Percentiles rank a stretch among this genome's conserved stretches.
Conservation (phyloP, 495 filamentous ascomycete species). For the Aspergillus baeticus region DNA sequence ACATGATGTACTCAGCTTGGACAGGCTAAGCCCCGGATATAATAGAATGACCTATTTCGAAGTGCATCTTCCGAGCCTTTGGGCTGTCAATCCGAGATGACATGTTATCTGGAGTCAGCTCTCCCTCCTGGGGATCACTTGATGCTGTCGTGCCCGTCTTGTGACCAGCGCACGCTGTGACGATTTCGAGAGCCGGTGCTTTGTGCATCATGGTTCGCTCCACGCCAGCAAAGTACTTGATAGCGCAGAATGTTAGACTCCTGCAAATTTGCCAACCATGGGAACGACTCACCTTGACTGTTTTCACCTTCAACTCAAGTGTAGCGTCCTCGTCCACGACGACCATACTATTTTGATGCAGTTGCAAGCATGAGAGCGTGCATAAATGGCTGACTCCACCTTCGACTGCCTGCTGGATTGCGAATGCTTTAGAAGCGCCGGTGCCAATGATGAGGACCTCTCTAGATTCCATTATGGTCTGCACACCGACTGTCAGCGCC, state of each 20-base stretch:
- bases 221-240: background rate
- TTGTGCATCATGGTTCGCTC: background rate
- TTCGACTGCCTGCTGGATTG: background rate
- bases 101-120: conserved; percentile 1
- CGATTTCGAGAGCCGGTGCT: background rate
- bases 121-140: background rate
- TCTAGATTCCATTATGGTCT: conserved; percentile 2
- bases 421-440: background rate
- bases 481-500: conserved; percentile 4
- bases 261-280: background rate
- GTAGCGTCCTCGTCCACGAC: conserved; percentile 4
- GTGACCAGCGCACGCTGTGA: background rate
- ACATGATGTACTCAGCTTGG: conserved; percentile 5
- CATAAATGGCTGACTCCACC: background rate
- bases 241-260: background rate
- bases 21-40: background rate
- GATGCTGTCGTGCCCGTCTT: background rate
- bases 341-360: background rate
- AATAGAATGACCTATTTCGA: no score
- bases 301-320: background rate
- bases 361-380: background rate
- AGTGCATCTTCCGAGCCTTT: background rate
- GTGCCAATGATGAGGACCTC: conserved; percentile 1
- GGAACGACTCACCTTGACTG: background rate
- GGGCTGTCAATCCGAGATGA: conserved; percentile 4